Conservation (phyloP, 2,329 filamentous ascomycete genomes). For the Fusarium sarcochroum region DNA sequence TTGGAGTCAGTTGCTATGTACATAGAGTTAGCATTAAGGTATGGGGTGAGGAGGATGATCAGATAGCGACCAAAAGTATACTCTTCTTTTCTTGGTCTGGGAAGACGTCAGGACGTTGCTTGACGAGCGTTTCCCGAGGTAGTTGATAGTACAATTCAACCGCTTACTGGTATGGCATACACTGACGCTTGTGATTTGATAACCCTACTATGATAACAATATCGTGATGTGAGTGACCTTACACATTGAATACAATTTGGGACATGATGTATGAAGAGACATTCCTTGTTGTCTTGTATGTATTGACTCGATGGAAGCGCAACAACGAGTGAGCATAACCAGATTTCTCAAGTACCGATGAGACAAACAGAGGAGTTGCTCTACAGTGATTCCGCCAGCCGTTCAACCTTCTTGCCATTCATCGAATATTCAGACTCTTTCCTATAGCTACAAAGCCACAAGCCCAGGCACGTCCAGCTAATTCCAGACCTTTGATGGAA, state of each 20-base stretch:
- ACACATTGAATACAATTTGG: background rate
- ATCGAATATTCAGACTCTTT: background rate
- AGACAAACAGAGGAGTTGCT: too few relatives aligned
- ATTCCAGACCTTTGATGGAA: background rate
- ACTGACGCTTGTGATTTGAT: background rate
- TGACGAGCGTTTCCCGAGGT: conserved; percentile 13
- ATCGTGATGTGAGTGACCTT: background rate
- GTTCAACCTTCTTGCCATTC: background rate
- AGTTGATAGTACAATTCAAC: conserved; percentile 32
- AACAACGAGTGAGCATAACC: background rate
- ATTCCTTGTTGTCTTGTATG: background rate
- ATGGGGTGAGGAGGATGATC: conserved; percentile 8
- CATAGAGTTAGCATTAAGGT: conserved; percentile 41
- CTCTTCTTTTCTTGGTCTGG: conserved; percentile 28
- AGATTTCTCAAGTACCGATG: too few relatives aligned
- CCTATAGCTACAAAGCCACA: background rate
- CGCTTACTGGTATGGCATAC: conserved; percentile 15
- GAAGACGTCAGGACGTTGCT: conserved; percentile 17
- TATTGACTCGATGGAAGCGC: background rate
- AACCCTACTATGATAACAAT: background rate
- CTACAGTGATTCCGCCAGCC: too few relatives aligned
- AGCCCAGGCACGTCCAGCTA: background rate
- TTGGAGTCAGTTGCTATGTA: conserved; percentile 39
- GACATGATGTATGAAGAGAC: background rate
- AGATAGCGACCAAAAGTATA: conserved; percentile 37